Percentiles rank a stretch among this genome's conserved stretches.
These are phyloP conservation scores for Malassezia restricta DNA, from an alignment of 1,284 basidiomycete species.

Conservation along the genomic window DNA sequence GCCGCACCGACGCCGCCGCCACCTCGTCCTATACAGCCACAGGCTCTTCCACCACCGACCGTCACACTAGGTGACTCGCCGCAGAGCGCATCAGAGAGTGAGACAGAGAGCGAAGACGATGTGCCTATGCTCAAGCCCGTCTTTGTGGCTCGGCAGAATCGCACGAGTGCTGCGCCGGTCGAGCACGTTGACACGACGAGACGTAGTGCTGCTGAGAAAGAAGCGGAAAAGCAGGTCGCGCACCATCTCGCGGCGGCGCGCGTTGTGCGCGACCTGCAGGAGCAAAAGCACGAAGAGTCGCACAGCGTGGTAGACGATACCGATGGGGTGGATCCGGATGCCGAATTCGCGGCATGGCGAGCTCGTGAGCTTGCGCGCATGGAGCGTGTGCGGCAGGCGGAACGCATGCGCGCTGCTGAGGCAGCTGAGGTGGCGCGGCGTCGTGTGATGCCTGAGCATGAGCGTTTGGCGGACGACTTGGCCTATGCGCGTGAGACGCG, in stretches of 20 bases:
- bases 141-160: conserved; percentile 59
- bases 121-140: conserved; percentile 66
- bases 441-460: conserved; percentile 78
- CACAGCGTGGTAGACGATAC: conserved; percentile 80
- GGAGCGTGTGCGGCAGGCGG: conserved; percentile 76
- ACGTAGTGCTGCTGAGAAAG: conserved; percentile 3
- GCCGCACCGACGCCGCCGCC: conserved; percentile 3
- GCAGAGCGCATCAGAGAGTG: conserved; percentile 48
- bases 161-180: conserved; percentile 46
- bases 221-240: conserved; percentile 61
- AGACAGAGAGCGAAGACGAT: conserved; percentile 51
- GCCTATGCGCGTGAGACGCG: conserved; percentile 68
- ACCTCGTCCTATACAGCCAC: background rate
- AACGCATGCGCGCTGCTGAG: conserved; percentile 64
- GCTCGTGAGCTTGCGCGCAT: conserved; percentile 79
- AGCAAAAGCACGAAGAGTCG: conserved; percentile 71
- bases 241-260: conserved; percentile 77
- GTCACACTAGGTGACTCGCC: background rate
- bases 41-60: conserved; percentile 2
- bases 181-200: conserved; percentile 6
- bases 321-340: conserved; percentile 77
- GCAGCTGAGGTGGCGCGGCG: conserved; percentile 78
- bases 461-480: conserved; percentile 76
- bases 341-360: conserved; percentile 91
- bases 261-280: conserved; percentile 66